These are phyloP conservation scores for Oryza rufipogon DNA, from an alignment of 176 grass and related monocot genomes.

Conservation along the genomic window DNA sequence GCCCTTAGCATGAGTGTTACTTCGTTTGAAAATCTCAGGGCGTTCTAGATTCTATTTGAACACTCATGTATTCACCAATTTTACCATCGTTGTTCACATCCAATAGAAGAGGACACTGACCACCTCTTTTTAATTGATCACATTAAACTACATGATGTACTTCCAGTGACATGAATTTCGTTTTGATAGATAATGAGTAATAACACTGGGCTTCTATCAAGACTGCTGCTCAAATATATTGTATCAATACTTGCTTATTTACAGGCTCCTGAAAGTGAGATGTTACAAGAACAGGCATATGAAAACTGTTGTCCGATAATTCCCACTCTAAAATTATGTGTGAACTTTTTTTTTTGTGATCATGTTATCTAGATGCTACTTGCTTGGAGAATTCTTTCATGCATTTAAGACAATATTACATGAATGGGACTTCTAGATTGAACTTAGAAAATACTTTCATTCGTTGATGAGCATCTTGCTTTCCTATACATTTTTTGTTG, in stretches of 20 bases:
- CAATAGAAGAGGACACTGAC: conserved; percentile 15
- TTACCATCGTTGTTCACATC: conserved; percentile 10
- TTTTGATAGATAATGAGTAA: not conserved
- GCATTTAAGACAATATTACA: not conserved
- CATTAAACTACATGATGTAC: not conserved
- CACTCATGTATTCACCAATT: conserved; percentile 11
- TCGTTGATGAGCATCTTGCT: not conserved
- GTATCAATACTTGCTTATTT: not conserved
- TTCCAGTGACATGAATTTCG: not conserved
- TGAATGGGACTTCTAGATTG: conserved; percentile 12
- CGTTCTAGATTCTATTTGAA: conserved; percentile 12
- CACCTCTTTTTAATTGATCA: not conserved
- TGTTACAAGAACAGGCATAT: not conserved
- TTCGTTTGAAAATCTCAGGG: not conserved
- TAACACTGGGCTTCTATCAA: not conserved
- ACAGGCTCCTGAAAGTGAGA: not conserved
- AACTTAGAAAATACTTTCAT: not conserved
- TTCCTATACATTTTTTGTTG: not conserved
- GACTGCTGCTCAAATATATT: not conserved
- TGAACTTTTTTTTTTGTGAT: not conserved
- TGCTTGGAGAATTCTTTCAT: not conserved
- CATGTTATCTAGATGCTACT: conserved; percentile 8
- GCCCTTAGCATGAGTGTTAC: conserved; percentile 10
- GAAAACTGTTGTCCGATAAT: not conserved
- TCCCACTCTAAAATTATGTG: not conserved